Base-by-base conservation (phyloP, 75 land plant genomes). In the Larix kaempferi region DNA sequence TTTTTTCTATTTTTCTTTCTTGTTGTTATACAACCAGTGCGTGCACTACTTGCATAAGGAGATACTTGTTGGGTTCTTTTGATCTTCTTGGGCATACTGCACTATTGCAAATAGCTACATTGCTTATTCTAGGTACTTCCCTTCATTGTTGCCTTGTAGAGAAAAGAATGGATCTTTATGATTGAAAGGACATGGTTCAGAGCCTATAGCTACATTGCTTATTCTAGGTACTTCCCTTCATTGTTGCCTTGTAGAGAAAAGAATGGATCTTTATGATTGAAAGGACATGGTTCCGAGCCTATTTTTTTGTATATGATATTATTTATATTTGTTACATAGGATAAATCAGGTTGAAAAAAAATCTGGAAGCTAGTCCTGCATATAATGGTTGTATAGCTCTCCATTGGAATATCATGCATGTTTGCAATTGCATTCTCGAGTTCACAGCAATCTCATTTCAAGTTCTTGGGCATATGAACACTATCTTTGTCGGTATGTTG, bases 401-500 rank as follows among this genome's bases (percentile, higher is more conserved):
- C 92, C 77, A 89, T 94, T 57, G 60, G 80, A 13, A 79, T 94
- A 2, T 94, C 96, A 19, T 94, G 96, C 79, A 39, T 81, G 3
- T 86, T 93, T 56, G 94, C 96, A 0, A 88, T 71, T 94, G 96
- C 89, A 94, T 94, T 77, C 94, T 94, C 60, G 78, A 92, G 74
- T 94, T 94, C 83, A 89, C 92, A 52, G 96, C 94, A 33, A 92
- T 93, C 4, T 84, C 95, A 0, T 94, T 94, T 72, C 94, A 91
- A 79, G 95, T 93, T 59, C 84, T 94, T 29, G 96, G 96, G 6
- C 94, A 94, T 74, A 94, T 91, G 94, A 94, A 94, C 81, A 91
- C 92, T n/a, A 85, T 94, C n/a, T 85, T 89, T 23, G 96, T 91
- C 8, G 77, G 85, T 79, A 65, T 78, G 74, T n/a, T 81, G 86